phyloP scores from a whole-genome alignment of 257 asterid species.

The Agastache rugosa region DNA sequence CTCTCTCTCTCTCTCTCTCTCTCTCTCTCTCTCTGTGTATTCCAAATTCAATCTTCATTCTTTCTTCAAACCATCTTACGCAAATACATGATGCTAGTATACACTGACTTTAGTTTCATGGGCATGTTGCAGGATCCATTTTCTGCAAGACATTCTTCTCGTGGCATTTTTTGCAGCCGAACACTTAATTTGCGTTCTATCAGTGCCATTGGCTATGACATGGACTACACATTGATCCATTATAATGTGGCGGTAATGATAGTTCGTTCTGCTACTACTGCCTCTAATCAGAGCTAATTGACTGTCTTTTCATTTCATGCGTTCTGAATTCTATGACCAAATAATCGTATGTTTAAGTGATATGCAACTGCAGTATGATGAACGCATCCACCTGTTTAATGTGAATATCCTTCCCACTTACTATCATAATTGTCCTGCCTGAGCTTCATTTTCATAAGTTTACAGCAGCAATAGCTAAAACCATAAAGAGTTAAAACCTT shows the following conservation, averaged over 20 bases:
- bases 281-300: constrained; percentile 8
- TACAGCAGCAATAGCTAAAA: not conserved
- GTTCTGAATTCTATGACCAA: not conserved
- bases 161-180: constrained; percentile 85
- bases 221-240: constrained; percentile 88
- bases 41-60: not conserved
- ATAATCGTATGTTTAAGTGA: not conserved
- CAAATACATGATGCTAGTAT: constrained; percentile 13
- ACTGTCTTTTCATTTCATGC: not conserved
- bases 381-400: not conserved
- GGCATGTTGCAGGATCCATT: constrained; percentile 62
- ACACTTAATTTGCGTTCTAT: constrained; percentile 80
- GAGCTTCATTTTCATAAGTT: constrained; percentile 18
- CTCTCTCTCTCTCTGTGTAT: not conserved
- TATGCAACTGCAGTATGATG: constrained; percentile 5
- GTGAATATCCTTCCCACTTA: not conserved
- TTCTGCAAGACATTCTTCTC: constrained; percentile 67
- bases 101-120: constrained; percentile 31
- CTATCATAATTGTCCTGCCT: not conserved
- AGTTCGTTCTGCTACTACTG: not conserved
- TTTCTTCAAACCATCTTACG: not conserved
- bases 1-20: not conserved
- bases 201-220: constrained; percentile 83
- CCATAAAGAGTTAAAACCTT: not conserved
- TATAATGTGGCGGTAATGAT: constrained; percentile 72